A percentile compares a stretch with the other conserved stretches of the same genome.
These are phyloP conservation scores for Pseudogymnoascus sp. DNA, from an alignment of 2,329 filamentous ascomycete genomes.

Conservation along the genomic window DNA sequence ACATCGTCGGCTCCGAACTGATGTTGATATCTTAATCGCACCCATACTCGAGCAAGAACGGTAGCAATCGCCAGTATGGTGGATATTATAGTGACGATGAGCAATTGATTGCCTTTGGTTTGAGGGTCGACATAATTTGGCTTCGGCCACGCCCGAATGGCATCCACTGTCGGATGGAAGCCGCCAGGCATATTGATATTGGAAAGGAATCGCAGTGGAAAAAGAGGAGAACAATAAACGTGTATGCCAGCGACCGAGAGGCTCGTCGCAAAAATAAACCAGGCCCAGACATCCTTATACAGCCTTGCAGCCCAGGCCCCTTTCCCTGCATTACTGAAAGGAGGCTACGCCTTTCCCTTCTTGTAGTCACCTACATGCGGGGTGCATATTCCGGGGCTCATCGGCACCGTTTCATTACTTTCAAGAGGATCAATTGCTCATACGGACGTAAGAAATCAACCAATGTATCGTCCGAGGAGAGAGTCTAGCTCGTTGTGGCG, in stretches of 20 bases:
- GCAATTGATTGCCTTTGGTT: neutral
- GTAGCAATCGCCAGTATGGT: neutral
- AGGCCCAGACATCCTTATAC: neutral
- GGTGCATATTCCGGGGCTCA: neutral
- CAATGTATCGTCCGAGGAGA: neutral
- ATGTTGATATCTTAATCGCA: neutral
- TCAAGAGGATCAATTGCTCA: neutral
- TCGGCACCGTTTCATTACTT: neutral
- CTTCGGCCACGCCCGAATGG: neutral
- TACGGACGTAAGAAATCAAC: neutral
- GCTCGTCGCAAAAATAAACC: neutral
- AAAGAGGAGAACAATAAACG: neutral
- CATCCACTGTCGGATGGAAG: neutral
- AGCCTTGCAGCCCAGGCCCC: neutral
- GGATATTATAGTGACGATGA: neutral
- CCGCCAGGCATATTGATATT: constrained; percentile 5
- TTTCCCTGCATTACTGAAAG: neutral
- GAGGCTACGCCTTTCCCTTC: neutral
- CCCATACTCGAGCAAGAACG: neutral
- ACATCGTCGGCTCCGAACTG: neutral
- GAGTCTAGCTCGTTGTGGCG: neutral
- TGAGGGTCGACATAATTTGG: neutral
- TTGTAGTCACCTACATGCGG: neutral
- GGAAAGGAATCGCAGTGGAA: neutral
- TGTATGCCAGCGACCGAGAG: too few relatives aligned